phyloP scores from a whole-genome alignment of 2,329 filamentous ascomycete genomes.

The Colletotrichum orbiculare region DNA sequence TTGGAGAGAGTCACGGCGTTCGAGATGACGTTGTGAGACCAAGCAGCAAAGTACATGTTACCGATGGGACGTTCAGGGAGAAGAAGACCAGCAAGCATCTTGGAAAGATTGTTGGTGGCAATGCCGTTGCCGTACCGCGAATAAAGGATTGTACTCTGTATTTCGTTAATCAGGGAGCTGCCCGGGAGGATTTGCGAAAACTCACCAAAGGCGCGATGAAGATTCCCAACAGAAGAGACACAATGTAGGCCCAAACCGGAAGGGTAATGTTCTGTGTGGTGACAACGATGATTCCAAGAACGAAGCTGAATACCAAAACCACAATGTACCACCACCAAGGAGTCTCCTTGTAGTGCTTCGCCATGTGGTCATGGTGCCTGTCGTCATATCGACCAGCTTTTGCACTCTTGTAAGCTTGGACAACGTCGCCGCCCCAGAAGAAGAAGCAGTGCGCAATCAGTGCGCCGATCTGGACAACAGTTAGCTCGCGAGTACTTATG shows the following conservation, averaged over 20 bases:
- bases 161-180: constrained; percentile 7
- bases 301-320: constrained; percentile 55
- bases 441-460: constrained; percentile 62
- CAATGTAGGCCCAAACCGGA: constrained; percentile 59
- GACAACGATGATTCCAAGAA: constrained; percentile 59
- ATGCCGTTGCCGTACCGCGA: constrained; percentile 67
- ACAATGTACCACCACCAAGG: constrained; percentile 60
- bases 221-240: constrained; percentile 55
- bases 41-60: constrained; percentile 69
- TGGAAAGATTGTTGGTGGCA: constrained; percentile 68
- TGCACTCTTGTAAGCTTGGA: constrained; percentile 58
- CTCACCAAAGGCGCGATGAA: constrained; percentile 63
- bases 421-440: constrained; percentile 67
- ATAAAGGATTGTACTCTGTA: constrained; percentile 61
- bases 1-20: constrained; percentile 62
- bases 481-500: constrained; percentile 23
- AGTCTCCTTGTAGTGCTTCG: constrained; percentile 62
- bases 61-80: constrained; percentile 62
- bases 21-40: constrained; percentile 67
- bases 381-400: constrained; percentile 57
- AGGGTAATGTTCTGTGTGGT: constrained; percentile 58
- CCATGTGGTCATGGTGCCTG: constrained; percentile 64
- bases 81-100: constrained; percentile 65
- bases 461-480: constrained; percentile 60
- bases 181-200: background rate